These are phyloP conservation scores for Xylaria sp. DNA, from an alignment of 2,329 filamentous ascomycete species.

Conservation along the genomic window DNA sequence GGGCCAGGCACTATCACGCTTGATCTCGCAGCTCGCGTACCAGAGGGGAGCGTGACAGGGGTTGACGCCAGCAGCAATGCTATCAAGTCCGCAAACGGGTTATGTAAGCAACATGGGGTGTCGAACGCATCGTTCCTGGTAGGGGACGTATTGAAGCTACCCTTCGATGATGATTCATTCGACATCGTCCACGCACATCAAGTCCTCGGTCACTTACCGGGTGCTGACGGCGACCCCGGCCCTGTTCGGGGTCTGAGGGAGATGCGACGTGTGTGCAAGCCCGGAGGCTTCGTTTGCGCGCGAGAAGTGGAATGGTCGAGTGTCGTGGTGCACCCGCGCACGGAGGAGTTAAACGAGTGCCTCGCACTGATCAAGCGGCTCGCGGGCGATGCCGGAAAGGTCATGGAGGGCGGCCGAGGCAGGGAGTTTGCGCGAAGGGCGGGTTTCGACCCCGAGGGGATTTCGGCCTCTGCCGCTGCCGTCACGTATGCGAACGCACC, in stretches of 20 bases:
- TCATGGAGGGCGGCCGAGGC: constrained; percentile 23
- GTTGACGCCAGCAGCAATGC: constrained; percentile 25
- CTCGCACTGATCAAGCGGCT: constrained; percentile 22
- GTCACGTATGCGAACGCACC: constrained; percentile 16
- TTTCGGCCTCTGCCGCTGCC: constrained; percentile 27
- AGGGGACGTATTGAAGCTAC: constrained; percentile 25
- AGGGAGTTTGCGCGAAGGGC: constrained; percentile 35
- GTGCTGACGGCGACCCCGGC: constrained; percentile 19
- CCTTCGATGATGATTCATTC: constrained; percentile 34
- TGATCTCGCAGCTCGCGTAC: constrained; percentile 25
- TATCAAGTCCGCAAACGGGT: constrained; percentile 16
- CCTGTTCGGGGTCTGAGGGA: constrained; percentile 31
- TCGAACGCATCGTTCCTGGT: constrained; percentile 25
- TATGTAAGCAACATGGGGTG: constrained; percentile 16
- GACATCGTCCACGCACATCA: constrained; percentile 35
- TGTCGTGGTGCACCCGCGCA: constrained; percentile 25
- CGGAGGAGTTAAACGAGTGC: constrained; percentile 16
- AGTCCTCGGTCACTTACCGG: constrained; percentile 32
- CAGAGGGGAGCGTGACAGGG: constrained; percentile 25
- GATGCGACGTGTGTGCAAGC: constrained; percentile 38
- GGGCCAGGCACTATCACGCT: constrained; percentile 33
- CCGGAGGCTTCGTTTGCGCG: constrained; percentile 34
- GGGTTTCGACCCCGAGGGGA: constrained; percentile 27
- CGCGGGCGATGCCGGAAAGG: constrained; percentile 14
- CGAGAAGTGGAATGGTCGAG: constrained; percentile 33